Conservation (phyloP, 2,329 filamentous ascomycete species). For the Colletotrichum lentis region DNA sequence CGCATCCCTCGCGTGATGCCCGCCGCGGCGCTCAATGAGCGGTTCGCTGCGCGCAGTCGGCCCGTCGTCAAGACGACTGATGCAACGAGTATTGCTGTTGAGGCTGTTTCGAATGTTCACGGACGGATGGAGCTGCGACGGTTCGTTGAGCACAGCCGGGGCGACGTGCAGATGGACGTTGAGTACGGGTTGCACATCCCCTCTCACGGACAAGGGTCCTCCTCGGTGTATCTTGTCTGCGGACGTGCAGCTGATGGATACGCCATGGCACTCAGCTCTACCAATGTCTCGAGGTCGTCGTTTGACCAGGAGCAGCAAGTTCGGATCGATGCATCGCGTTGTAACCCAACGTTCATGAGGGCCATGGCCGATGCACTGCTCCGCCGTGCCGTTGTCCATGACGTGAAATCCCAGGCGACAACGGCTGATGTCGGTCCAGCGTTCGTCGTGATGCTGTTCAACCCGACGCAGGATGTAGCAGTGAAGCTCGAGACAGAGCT, state of each 20-base stretch:
- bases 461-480: too few species aligned
- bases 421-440: too few species aligned
- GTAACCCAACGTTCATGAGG: too few species aligned
- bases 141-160: not conserved
- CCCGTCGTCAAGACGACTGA: not conserved
- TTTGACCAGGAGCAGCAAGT: too few species aligned
- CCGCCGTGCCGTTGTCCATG: too few species aligned
- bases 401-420: too few species aligned
- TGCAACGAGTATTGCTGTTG: not conserved
- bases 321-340: too few species aligned
- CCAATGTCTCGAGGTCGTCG: not conserved
- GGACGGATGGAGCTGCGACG: not conserved
- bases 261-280: not conserved
- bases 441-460: too few species aligned
- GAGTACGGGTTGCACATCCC: not conserved
- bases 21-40: not conserved
- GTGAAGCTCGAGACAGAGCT: too few species aligned
- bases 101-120: not conserved
- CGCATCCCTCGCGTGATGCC: slow-evolving; percentile 3
- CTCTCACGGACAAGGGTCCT: not conserved
- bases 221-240: not conserved
- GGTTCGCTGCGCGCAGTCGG: not conserved
- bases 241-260: not conserved
- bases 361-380: too few species aligned
- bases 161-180: not conserved